These are phyloP conservation scores for Monosporascus sp. DNA, from an alignment of 2,329 filamentous ascomycete genomes.

Conservation along the genomic window DNA sequence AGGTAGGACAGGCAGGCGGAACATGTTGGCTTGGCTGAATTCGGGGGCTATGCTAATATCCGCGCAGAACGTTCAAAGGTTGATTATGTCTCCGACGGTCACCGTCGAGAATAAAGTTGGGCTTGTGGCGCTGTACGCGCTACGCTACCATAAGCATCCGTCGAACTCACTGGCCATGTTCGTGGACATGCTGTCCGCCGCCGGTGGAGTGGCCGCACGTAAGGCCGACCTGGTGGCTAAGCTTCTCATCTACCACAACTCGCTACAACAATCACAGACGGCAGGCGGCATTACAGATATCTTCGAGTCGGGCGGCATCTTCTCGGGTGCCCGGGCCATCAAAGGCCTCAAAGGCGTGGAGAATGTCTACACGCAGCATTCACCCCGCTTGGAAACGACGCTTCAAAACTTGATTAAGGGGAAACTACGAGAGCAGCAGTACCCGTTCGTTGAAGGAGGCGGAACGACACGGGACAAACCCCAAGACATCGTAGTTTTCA, in stretches of 20 bases:
- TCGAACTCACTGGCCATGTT: constrained; percentile 80
- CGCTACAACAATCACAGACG: constrained; percentile 72
- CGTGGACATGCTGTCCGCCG: constrained; percentile 77
- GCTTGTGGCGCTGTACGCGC: constrained; percentile 87
- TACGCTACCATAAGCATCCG: constrained; percentile 84
- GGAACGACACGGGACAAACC: constrained; percentile 88
- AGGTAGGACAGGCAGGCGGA: constrained; percentile 44
- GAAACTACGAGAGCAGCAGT: constrained; percentile 76
- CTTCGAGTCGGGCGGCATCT: constrained; percentile 87
- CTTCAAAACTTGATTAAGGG: constrained; percentile 93
- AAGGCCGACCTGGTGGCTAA: constrained; percentile 77
- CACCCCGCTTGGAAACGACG: constrained; percentile 78
- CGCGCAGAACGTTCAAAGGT: constrained; percentile 68
- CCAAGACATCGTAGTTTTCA: constrained; percentile 93
- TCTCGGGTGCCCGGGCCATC: constrained; percentile 82
- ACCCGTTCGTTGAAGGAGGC: constrained; percentile 88
- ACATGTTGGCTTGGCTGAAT: background rate
- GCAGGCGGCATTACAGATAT: constrained; percentile 80
- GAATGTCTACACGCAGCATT: constrained; percentile 98
- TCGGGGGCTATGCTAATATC: constrained; percentile 15
- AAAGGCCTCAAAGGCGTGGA: constrained; percentile 96
- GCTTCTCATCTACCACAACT: constrained; percentile 78
- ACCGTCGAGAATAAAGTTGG: constrained; percentile 79
- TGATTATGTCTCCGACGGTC: constrained; percentile 77
- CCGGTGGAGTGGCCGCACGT: constrained; percentile 71